A percentile compares a stretch with the other conserved stretches of the same genome.
phyloP scores from a whole-genome alignment of 2,329 filamentous ascomycete species.

The Epichloe bromicola region DNA sequence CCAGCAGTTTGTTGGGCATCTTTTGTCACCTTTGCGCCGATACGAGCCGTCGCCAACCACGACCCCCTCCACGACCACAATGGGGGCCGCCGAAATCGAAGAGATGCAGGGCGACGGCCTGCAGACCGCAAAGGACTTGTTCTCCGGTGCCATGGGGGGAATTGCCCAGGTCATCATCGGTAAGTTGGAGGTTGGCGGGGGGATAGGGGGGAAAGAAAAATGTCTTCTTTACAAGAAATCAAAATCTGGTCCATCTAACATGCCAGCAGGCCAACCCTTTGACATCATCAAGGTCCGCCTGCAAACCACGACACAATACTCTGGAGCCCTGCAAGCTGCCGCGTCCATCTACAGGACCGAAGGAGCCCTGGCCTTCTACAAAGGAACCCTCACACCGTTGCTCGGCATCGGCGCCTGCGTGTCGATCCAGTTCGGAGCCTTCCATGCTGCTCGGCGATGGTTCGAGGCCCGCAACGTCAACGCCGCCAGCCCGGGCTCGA shows the following conservation, averaged over 20 bases:
- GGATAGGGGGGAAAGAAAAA: neutral
- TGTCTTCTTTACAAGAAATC: too few species aligned
- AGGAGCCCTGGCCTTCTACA: slow-evolving; percentile 89
- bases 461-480: slow-evolving; percentile 60
- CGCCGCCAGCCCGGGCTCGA: slow-evolving; percentile 37
- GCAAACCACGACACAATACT: slow-evolving; percentile 76
- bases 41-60: neutral
- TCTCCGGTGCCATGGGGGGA: slow-evolving; percentile 80
- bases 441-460: slow-evolving; percentile 79
- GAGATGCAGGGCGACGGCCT: slow-evolving; percentile 18
- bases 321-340: slow-evolving; percentile 67
- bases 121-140: slow-evolving; percentile 75
- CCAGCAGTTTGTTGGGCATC: too few species aligned
- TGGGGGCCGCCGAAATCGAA: slow-evolving; percentile 4
- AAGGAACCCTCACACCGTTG: slow-evolving; percentile 88
- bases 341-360: slow-evolving; percentile 77
- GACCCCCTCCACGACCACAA: neutral
- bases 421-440: slow-evolving; percentile 98
- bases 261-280: slow-evolving; percentile 47
- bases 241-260: neutral
- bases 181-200: slow-evolving; percentile 24
- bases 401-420: slow-evolving; percentile 95
- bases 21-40: neutral
- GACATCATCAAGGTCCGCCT: slow-evolving; percentile 97
- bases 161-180: slow-evolving; percentile 89